Evolutionary conservation across 2,329 filamentous ascomycete genomes (phyloP).

Genomic region (Didymella keratinophila): DNA sequence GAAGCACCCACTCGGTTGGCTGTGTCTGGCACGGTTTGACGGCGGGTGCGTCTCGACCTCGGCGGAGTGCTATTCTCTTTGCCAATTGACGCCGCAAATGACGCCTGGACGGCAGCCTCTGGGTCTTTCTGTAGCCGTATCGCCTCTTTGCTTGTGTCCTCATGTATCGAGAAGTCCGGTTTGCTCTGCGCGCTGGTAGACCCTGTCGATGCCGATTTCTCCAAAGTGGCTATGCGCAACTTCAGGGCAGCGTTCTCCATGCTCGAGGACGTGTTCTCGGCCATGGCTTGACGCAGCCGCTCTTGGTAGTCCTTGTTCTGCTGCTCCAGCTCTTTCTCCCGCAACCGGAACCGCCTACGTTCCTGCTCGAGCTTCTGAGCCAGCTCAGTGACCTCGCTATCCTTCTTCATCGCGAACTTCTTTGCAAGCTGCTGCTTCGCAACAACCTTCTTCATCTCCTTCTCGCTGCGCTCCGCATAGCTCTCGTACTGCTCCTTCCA

Average conservation of each 20-base stretch:
- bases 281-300: slow-evolving; percentile 43
- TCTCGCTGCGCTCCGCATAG: slow-evolving; percentile 75
- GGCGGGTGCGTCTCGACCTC: slow-evolving; percentile 32
- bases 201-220: slow-evolving; percentile 33
- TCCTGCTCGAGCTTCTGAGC: slow-evolving; percentile 72
- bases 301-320: slow-evolving; percentile 60
- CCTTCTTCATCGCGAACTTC: slow-evolving; percentile 79
- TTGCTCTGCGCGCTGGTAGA: slow-evolving; percentile 27
- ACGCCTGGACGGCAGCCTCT: slow-evolving; percentile 22
- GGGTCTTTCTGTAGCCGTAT: slow-evolving; percentile 18
- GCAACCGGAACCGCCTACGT: slow-evolving; percentile 67
- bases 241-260: slow-evolving; percentile 48
- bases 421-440: slow-evolving; percentile 82
- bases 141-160: slow-evolving; percentile 39
- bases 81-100: slow-evolving; percentile 26
- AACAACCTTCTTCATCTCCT: slow-evolving; percentile 78
- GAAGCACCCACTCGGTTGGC: slow-evolving; percentile 22
- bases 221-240: slow-evolving; percentile 40
- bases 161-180: slow-evolving; percentile 41
- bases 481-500: slow-evolving; percentile 81
- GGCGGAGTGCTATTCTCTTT: slow-evolving; percentile 46
- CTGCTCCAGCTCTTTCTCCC: slow-evolving; percentile 70
- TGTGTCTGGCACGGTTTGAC: slow-evolving; percentile 35
- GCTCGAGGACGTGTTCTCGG: slow-evolving; percentile 42
- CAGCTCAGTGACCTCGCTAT: slow-evolving; percentile 72